phyloP scores from a whole-genome alignment of 2,329 filamentous ascomycete species.

The Colletotrichum musicola region DNA sequence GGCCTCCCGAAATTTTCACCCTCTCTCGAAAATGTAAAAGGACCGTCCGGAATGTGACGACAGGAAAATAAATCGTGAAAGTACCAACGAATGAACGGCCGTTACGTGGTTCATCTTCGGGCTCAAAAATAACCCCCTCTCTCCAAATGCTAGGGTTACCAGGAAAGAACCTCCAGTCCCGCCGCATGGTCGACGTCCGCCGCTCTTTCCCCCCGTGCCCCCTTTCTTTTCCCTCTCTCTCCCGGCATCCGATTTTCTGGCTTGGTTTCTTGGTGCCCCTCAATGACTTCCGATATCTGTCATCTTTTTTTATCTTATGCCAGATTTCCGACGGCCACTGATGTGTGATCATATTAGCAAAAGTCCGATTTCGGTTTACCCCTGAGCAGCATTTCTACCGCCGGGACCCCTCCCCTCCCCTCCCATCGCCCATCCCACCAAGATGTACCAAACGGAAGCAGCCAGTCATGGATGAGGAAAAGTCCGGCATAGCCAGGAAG shows the following conservation, averaged over 20 bases:
- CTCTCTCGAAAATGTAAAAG: constrained; percentile 20
- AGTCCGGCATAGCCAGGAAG: neutral
- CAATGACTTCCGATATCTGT: neutral
- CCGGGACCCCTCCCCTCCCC: neutral
- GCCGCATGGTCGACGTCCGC: constrained; percentile 11
- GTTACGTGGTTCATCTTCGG: constrained; percentile 38
- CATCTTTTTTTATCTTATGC: neutral
- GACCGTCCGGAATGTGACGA: constrained; percentile 19
- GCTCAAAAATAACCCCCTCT: constrained; percentile 5
- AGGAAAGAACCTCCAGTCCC: constrained; percentile 33
- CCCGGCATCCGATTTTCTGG: constrained; percentile 11
- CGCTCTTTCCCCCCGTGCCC: constrained; percentile 6
- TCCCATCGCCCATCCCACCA: constrained; percentile 1
- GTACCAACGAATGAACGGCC: constrained; percentile 35
- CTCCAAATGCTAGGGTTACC: constrained; percentile 21
- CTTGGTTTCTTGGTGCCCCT: neutral
- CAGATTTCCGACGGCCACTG: constrained; percentile 26
- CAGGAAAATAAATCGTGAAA: constrained; percentile 12
- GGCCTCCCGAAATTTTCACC: constrained; percentile 8
- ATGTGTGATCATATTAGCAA: constrained; percentile 31
- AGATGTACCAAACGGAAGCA: neutral
- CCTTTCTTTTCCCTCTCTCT: constrained; percentile 3
- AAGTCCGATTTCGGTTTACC: constrained; percentile 16
- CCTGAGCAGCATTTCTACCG: constrained; percentile 23
- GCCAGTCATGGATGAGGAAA: neutral